Conservation (phyloP, 768 basidiomycete genomes). For the Chalciporus pseudorubinellus region DNA sequence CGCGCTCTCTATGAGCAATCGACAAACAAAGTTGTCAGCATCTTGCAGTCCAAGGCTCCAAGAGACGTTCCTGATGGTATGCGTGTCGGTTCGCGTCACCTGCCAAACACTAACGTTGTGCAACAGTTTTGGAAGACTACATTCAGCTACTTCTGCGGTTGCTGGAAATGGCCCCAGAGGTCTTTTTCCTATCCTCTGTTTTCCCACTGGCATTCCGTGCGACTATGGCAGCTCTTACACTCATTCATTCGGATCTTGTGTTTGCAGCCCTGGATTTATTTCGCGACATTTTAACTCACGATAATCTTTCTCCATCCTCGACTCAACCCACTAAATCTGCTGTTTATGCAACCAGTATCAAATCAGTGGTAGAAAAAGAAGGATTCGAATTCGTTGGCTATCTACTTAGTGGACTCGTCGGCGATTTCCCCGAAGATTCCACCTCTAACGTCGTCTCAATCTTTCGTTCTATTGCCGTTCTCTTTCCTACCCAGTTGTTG, state of each 20-base stretch:
- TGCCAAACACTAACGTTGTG: slow-evolving; percentile 1
- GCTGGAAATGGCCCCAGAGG: slow-evolving; percentile 63
- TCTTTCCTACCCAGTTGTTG: slow-evolving; percentile 70
- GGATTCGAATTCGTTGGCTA: slow-evolving; percentile 69
- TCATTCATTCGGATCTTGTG: slow-evolving; percentile 79
- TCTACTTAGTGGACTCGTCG: slow-evolving; percentile 74
- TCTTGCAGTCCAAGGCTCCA: slow-evolving; percentile 68
- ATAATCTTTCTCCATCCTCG: slow-evolving; percentile 53
- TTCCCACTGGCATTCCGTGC: slow-evolving; percentile 79
- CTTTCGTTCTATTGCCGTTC: slow-evolving; percentile 60
- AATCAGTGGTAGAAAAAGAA: slow-evolving; percentile 60
- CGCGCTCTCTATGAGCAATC: slow-evolving; percentile 69
- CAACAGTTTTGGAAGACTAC: slow-evolving; percentile 90
- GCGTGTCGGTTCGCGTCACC: slow-evolving; percentile 25
- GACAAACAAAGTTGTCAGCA: slow-evolving; percentile 63
- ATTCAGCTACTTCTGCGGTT: slow-evolving; percentile 75
- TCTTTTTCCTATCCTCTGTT: slow-evolving; percentile 74
- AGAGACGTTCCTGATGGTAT: slow-evolving; percentile 85
- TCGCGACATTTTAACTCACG: slow-evolving; percentile 71
- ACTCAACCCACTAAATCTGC: slow-evolving; percentile 58
- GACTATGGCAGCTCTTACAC: slow-evolving; percentile 72
- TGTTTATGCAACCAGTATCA: slow-evolving; percentile 61
- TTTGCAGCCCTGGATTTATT: slow-evolving; percentile 83
- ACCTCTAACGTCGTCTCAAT: slow-evolving; percentile 72
- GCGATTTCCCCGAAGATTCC: slow-evolving; percentile 87